Evolutionary conservation across 108 stramenopile genomes (phyloP), one percentile per base, ranked within the genome.

Genomic region (Fragilaria radians): DNA sequence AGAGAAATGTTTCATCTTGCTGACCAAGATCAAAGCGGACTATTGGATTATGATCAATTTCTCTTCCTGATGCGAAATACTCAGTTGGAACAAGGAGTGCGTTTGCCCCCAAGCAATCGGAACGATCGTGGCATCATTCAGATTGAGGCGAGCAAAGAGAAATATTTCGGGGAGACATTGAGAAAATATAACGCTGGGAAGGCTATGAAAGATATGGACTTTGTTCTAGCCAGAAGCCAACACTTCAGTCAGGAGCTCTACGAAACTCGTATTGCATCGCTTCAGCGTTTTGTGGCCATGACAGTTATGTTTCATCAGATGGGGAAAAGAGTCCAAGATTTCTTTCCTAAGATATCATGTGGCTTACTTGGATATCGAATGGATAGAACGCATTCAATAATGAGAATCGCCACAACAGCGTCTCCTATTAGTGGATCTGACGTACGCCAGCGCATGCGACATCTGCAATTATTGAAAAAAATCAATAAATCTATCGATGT

Each of bases 241-340:
- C 77, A 79, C 63, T 55, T 81, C 5, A 56, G 32, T 14, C 66
- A 71, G 63, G 82, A 85, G 50, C 67, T 90, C 23, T 90, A 86
- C 64, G 89, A 90, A 52, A 77, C 72, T 24, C 78, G 89, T 7
- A 72, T 86, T 46, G 89, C 85, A 28, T 79, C 79, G 26, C 53
- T 87, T 58, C 85, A 91, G 46, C 79, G 89, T 5, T 91, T 84
- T 66, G 74, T 87, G 9, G 63, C 82, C 27, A 87, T 91, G 81
- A 70, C 68, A 19, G 86, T 91, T n/a, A 79, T 91, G 68, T 91
- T 87, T 62, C 86, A 91, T 67, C 79, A 82, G 52, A 85, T 87
- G 74, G 85, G 82, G 24, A 74, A 48, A 33, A 73, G 79, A 22
- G 87, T 85, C 21, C 65, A 84, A 50, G 29, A 54, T 5, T 86